Conservation (phyloP, 2,329 filamentous ascomycete species). For the Colletotrichum kahawae region DNA sequence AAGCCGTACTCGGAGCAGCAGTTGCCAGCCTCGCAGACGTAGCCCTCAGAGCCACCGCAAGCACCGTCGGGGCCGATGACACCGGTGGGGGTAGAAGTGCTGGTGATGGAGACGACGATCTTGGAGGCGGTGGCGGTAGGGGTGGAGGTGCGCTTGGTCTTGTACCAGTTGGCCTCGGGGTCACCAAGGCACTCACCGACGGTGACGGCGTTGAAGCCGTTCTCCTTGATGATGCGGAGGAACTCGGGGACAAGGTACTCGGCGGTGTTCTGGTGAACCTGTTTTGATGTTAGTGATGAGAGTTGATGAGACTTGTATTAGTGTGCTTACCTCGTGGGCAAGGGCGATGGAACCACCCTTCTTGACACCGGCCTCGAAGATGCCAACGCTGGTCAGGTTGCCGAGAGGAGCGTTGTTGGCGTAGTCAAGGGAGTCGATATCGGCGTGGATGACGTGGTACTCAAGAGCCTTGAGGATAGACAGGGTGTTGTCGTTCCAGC, state of each 20-base stretch:
- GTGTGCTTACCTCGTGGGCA: constrained; percentile 38
- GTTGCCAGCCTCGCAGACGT: constrained; percentile 15
- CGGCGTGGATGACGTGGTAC: constrained; percentile 17
- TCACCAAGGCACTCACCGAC: constrained; percentile 53
- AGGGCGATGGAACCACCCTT: constrained; percentile 43
- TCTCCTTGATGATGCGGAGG: constrained; percentile 20
- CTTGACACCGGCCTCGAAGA: constrained; percentile 36
- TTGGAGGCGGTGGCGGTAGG: constrained; percentile 18
- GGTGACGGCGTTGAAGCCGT: constrained; percentile 40
- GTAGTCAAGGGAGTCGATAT: constrained; percentile 35
- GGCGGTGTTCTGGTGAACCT: constrained; percentile 24
- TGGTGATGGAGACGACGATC: constrained; percentile 19
- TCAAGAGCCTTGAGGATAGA: constrained; percentile 19
- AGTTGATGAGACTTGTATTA: constrained; percentile 44
- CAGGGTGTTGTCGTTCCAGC: constrained; percentile 26
- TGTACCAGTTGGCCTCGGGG: constrained; percentile 51
- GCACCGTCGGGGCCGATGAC: constrained; percentile 15
- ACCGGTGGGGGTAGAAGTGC: constrained; percentile 22
- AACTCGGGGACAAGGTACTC: constrained; percentile 23
- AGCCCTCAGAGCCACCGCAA: constrained; percentile 18
- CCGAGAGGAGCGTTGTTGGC: constrained; percentile 13
- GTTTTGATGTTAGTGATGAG: constrained; percentile 31
- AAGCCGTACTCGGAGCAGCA: constrained; percentile 27
- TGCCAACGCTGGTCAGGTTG: constrained; percentile 37
- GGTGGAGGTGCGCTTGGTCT: constrained; percentile 20